Evolutionary conservation across 2,329 filamentous ascomycete genomes (phyloP), one percentile per base, ranked within the genome.

Genomic region (Septoria linicola): DNA sequence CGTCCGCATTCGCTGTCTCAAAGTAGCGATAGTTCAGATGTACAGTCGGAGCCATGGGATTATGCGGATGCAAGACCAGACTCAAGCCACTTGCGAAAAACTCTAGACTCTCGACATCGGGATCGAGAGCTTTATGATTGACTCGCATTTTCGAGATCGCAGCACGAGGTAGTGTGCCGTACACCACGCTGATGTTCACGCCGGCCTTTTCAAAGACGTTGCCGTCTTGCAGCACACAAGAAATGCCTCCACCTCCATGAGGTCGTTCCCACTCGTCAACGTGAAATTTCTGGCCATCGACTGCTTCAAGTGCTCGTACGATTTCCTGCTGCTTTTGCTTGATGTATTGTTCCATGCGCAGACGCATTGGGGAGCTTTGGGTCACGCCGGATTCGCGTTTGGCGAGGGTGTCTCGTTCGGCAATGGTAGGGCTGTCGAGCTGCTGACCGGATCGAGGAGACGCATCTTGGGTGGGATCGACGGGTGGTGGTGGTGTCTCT

Each of bases 1-100:
- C 89, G 63, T 92, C 86, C 7, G 87, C 81, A 63, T 92, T 87
- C 54, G 88, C 87, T 1, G 93, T 99, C 76, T 99, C 93, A 67
- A 99, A 99, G 74, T 99, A 99, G 51, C 93, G 84, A 77, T 97
- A 97, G 77, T 99, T 99, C 62, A 99, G 80, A 71, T 99, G 93
- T 14, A 99, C 93, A 0, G 93, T 99, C 0, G 93, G 93, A 6
- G 92, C 92, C 86, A 96, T 95, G 41, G 93, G 93, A 72, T 99
- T 99, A 63, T 83, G 80, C 1, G 93, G 93, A 70, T 99, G 93
- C 45, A 97, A 77, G 20, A 99, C 92, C 70, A 99, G 80, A 66
- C 90, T 96, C 46, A 99, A 77, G 4, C 93, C 93, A 1, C 92
- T 88, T 16, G 92, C 93, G 70, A 97, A 99, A 80, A 97, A 99